phyloP scores from a whole-genome alignment of 495 filamentous ascomycete species.

The Daldinia concentrica region DNA sequence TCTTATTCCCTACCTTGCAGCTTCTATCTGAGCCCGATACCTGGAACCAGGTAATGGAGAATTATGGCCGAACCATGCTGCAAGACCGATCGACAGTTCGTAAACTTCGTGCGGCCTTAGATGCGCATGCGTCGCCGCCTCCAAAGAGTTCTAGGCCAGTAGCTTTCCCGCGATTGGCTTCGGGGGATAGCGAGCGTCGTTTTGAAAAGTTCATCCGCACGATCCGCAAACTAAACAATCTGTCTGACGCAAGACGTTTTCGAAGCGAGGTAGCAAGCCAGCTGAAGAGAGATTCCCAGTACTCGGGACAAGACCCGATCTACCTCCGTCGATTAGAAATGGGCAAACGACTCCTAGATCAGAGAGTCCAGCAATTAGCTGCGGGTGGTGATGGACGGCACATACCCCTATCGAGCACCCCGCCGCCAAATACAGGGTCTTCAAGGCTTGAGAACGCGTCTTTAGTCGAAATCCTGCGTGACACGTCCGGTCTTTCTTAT shows the following conservation, averaged over 20 bases:
- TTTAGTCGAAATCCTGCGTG: slow-evolving; percentile 82
- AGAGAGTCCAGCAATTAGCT: slow-evolving; percentile 85
- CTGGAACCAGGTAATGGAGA: slow-evolving; percentile 96
- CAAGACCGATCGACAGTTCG: slow-evolving; percentile 96
- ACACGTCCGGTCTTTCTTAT: slow-evolving; percentile 90
- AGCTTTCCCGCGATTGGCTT: slow-evolving; percentile 69
- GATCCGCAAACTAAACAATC: slow-evolving; percentile 85
- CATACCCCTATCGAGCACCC: slow-evolving; percentile 43
- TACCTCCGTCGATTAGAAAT: slow-evolving; percentile 90
- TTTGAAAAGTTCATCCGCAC: slow-evolving; percentile 95
- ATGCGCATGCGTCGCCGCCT: slow-evolving; percentile 90
- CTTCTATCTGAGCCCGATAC: slow-evolving; percentile 89
- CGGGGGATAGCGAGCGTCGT: slow-evolving; percentile 81
- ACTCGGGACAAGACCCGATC: slow-evolving; percentile 80
- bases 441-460: slow-evolving; percentile 75
- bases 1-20: slow-evolving; percentile 75
- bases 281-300: slow-evolving; percentile 81
- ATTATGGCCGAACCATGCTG: slow-evolving; percentile 83
- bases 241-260: slow-evolving; percentile 93
- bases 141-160: slow-evolving; percentile 71
- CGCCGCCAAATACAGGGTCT: slow-evolving; percentile 50
- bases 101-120: slow-evolving; percentile 90
- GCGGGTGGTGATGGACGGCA: slow-evolving; percentile 65
- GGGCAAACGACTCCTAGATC: slow-evolving; percentile 88
- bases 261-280: slow-evolving; percentile 93